These are phyloP conservation scores for Gnomoniopsis smithogilvyi DNA, from an alignment of 2,329 filamentous ascomycete genomes.

Conservation along the genomic window DNA sequence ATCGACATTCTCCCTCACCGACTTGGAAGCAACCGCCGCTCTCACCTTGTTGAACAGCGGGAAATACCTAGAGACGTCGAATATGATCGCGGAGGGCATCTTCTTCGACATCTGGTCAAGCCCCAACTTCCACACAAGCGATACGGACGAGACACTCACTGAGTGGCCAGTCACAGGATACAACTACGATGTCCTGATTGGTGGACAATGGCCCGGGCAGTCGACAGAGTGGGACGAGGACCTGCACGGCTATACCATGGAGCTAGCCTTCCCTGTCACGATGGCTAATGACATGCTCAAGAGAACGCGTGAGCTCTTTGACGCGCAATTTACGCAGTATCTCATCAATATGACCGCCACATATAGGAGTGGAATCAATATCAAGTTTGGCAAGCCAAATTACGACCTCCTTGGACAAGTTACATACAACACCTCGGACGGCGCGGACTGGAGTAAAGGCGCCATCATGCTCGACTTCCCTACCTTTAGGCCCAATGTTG, in stretches of 20 bases:
- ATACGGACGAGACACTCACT: conserved; percentile 37
- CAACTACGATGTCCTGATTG: conserved; percentile 51
- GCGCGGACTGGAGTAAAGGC: conserved; percentile 46
- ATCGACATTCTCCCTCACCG: conserved; percentile 47
- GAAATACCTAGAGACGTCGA: conserved; percentile 43
- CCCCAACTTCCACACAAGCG: conserved; percentile 52
- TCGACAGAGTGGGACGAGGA: conserved; percentile 48
- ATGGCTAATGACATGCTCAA: conserved; percentile 46
- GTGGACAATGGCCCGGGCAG: conserved; percentile 46
- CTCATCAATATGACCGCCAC: conserved; percentile 46
- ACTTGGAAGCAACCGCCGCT: conserved; percentile 39
- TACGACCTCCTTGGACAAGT: conserved; percentile 48
- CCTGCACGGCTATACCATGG: conserved; percentile 45
- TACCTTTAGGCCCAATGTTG: conserved; percentile 40
- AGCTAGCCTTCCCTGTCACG: conserved; percentile 50
- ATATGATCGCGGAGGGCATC: conserved; percentile 46
- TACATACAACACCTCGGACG: conserved; percentile 44
- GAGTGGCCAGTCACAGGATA: conserved; percentile 50
- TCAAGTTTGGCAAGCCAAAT: conserved; percentile 48
- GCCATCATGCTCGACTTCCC: conserved; percentile 55
- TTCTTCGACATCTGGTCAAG: conserved; percentile 47
- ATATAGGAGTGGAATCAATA: conserved; percentile 43
- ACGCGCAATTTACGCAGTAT: conserved; percentile 38
- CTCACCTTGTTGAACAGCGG: conserved; percentile 42
- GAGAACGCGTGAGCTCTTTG: conserved; percentile 45